Conservation (phyloP, 2,329 filamentous ascomycete genomes). For the Arachnopeziza araneosa region DNA sequence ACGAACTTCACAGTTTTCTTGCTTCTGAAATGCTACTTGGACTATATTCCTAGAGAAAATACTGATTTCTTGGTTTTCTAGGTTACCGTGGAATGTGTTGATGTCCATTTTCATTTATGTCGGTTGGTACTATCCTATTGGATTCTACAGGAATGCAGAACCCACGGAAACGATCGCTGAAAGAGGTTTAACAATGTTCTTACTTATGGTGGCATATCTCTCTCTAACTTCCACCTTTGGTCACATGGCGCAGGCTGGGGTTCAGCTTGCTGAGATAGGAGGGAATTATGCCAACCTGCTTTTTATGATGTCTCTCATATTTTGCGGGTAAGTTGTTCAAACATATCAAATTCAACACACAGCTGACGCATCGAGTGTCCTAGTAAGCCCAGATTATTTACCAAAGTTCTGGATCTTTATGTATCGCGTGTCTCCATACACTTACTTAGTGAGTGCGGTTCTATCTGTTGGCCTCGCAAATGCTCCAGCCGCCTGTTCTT, state of each 20-base stretch:
- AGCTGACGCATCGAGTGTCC: slow-evolving; percentile 43
- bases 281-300: slow-evolving; percentile 71
- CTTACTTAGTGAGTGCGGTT: slow-evolving; percentile 71
- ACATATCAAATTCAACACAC: neutral
- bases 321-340: slow-evolving; percentile 43
- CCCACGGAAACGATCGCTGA: slow-evolving; percentile 54
- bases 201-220: slow-evolving; percentile 69
- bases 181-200: slow-evolving; percentile 72
- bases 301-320: slow-evolving; percentile 68
- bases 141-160: slow-evolving; percentile 64
- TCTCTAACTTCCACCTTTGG: slow-evolving; percentile 81
- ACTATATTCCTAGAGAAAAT: neutral
- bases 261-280: slow-evolving; percentile 71
- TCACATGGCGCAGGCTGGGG: slow-evolving; percentile 70
- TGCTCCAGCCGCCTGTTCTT: slow-evolving; percentile 57
- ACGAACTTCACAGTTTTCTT: neutral
- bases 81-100: slow-evolving; percentile 68
- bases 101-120: slow-evolving; percentile 73
- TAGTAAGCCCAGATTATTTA: slow-evolving; percentile 56
- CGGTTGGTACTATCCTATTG: slow-evolving; percentile 81
- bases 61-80: neutral
- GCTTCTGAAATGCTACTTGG: too few species aligned
- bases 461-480: slow-evolving; percentile 65
- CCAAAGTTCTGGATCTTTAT: slow-evolving; percentile 73
- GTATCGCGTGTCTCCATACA: slow-evolving; percentile 77